A percentile compares a stretch with the other conserved stretches of the same genome.
Conservation (phyloP, 129 eudicot species). For the Chrysanthemum makinoi region DNA sequence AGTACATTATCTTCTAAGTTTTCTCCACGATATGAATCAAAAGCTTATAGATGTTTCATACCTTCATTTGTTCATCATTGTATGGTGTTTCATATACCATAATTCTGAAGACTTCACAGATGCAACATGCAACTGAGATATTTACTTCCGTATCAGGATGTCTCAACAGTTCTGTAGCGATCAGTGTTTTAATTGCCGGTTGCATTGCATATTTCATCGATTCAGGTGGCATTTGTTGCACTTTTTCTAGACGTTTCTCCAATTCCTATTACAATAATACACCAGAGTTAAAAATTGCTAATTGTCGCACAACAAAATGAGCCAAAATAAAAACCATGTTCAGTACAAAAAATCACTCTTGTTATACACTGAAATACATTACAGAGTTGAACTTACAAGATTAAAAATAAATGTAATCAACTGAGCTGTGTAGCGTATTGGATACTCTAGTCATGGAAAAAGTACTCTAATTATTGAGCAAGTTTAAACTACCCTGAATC, state of each 20-base stretch:
- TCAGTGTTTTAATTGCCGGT: constrained; percentile 33
- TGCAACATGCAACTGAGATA: constrained; percentile 33
- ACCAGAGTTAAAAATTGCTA: too few relatives aligned
- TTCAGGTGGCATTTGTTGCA: not conserved
- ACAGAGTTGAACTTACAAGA: too few relatives aligned
- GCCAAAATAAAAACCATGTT: not conserved
- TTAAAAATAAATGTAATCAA: too few relatives aligned
- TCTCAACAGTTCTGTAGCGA: constrained; percentile 22
- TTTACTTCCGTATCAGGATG: constrained; percentile 34
- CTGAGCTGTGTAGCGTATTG: too few relatives aligned
- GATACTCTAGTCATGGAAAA: too few relatives aligned
- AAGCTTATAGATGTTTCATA: too few relatives aligned
- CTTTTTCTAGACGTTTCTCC: not conserved
- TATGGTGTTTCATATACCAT: constrained; percentile 13
- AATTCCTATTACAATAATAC: not conserved
- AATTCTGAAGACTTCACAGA: constrained; percentile 25
- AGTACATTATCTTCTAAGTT: too few relatives aligned
- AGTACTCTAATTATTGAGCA: too few relatives aligned
- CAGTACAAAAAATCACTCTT: not conserved
- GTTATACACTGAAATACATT: too few relatives aligned
- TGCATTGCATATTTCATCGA: constrained; percentile 19
- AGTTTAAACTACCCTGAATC: too few relatives aligned
- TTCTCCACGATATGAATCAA: too few relatives aligned
- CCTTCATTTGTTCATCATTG: too few relatives aligned
- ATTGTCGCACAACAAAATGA: not conserved